Conservation (phyloP, 345 rosid species). For the Pugionium dolabratum region DNA sequence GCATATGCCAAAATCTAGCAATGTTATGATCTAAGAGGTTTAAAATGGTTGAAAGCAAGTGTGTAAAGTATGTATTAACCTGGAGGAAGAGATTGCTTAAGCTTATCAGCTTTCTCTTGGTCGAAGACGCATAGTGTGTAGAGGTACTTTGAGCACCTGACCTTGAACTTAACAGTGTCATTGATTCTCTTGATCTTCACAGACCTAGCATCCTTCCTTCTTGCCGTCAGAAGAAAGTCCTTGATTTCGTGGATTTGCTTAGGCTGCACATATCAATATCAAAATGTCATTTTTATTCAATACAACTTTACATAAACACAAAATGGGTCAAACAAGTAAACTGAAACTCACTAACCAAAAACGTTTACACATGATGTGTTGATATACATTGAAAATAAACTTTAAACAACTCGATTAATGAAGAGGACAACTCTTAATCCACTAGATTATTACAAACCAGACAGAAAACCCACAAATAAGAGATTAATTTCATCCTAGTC, state of each 20-base stretch:
- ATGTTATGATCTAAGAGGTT: background rate
- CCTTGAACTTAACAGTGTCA: constrained; percentile 67
- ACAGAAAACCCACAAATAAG: background rate
- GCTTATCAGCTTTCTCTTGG: constrained; percentile 67
- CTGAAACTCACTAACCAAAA: too few relatives aligned
- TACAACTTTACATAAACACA: background rate
- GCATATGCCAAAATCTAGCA: constrained; percentile 4
- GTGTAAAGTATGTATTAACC: constrained; percentile 24
- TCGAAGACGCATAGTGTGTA: constrained; percentile 67
- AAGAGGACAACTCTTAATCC: background rate
- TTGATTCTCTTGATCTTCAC: constrained; percentile 70
- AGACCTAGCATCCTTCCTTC: constrained; percentile 73
- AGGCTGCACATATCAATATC: constrained; percentile 42
- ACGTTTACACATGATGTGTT: background rate
- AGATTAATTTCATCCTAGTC: background rate
- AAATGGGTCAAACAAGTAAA: background rate
- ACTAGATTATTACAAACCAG: background rate
- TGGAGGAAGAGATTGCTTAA: constrained; percentile 73
- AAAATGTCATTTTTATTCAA: background rate
- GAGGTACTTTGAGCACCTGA: constrained; percentile 64
- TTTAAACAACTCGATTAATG: background rate
- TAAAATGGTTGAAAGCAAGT: background rate
- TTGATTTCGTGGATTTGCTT: constrained; percentile 68
- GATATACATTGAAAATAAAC: background rate
- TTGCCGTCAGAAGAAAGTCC: constrained; percentile 67